phyloP scores from a whole-genome alignment of 2,329 filamentous ascomycete genomes.

The Aspergillus neotritici region DNA sequence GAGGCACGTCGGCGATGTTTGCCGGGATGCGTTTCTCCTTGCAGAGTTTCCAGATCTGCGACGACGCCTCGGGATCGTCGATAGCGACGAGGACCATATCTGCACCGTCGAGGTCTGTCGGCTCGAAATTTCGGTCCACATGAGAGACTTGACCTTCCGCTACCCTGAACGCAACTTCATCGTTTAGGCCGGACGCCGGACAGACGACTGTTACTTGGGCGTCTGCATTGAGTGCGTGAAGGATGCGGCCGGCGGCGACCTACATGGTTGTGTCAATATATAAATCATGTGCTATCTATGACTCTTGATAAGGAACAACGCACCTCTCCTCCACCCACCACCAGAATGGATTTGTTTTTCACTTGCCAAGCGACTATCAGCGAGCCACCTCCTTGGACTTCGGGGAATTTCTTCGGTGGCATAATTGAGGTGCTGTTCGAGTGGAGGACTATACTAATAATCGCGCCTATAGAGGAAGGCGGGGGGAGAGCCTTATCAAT shows the following conservation, averaged over 20 bases:
- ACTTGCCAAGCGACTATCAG: conserved; percentile 96
- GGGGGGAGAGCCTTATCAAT: conserved; percentile 4
- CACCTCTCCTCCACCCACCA: conserved; percentile 93
- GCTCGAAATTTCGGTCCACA: conserved; percentile 75
- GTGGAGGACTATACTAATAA: conserved; percentile 7
- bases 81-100: conserved; percentile 92
- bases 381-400: conserved; percentile 84
- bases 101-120: conserved; percentile 72
- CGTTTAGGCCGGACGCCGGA: conserved; percentile 72
- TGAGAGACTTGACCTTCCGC: conserved; percentile 69
- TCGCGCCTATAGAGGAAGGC: conserved; percentile 1
- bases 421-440: conserved; percentile 28
- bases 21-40: conserved; percentile 76
- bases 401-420: conserved; percentile 60
- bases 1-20: conserved; percentile 94
- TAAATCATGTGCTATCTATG: conserved; percentile 3
- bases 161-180: conserved; percentile 80
- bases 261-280: conserved; percentile 36
- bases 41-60: conserved; percentile 87
- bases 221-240: conserved; percentile 92
- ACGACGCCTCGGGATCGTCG: conserved; percentile 87
- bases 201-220: conserved; percentile 82
- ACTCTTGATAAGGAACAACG: conserved; percentile 21
- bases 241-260: conserved; percentile 92
- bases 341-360: conserved; percentile 78